A percentile compares a stretch with the other conserved stretches of the same genome.
These are phyloP conservation scores for Nakazawaea holstii DNA, from an alignment of 805 yeast genomes.

Conservation along the genomic window DNA sequence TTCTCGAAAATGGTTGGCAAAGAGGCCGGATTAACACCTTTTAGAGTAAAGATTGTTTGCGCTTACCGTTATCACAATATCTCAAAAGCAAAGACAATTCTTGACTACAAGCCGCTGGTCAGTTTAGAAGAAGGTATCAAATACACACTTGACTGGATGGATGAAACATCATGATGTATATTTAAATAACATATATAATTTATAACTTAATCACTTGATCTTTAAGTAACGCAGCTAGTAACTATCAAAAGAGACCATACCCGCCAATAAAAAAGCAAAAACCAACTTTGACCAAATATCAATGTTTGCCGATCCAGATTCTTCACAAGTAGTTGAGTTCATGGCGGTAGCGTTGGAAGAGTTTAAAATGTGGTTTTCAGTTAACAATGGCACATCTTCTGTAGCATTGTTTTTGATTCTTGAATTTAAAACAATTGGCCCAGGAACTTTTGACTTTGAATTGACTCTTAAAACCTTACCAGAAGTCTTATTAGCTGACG, in stretches of 20 bases:
- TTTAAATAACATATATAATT: not conserved
- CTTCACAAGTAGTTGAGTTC: constrained; percentile 1
- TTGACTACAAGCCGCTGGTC: constrained; percentile 80
- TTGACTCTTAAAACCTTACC: not conserved
- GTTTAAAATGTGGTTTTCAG: not conserved
- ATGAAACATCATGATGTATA: constrained; percentile 39
- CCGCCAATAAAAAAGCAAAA: not conserved
- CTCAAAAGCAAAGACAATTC: constrained; percentile 68
- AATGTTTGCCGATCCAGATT: not conserved
- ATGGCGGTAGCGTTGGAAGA: not conserved
- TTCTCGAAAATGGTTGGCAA: constrained; percentile 67
- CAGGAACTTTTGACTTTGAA: constrained; percentile 3
- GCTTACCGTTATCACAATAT: constrained; percentile 93
- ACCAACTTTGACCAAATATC: not conserved
- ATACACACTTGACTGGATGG: constrained; percentile 83
- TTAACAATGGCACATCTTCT: not conserved
- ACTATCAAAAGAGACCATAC: not conserved
- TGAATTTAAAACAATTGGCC: constrained; percentile 6
- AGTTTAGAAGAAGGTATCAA: constrained; percentile 75
- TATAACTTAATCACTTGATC: not conserved
- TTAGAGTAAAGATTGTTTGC: constrained; percentile 87
- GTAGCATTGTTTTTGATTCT: constrained; percentile 7
- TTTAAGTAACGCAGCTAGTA: not conserved
- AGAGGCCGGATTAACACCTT: constrained; percentile 93
- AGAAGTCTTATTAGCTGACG: not conserved